Base-by-base conservation (phyloP, 106 monocot species). In the Dioscorea alata region DNA sequence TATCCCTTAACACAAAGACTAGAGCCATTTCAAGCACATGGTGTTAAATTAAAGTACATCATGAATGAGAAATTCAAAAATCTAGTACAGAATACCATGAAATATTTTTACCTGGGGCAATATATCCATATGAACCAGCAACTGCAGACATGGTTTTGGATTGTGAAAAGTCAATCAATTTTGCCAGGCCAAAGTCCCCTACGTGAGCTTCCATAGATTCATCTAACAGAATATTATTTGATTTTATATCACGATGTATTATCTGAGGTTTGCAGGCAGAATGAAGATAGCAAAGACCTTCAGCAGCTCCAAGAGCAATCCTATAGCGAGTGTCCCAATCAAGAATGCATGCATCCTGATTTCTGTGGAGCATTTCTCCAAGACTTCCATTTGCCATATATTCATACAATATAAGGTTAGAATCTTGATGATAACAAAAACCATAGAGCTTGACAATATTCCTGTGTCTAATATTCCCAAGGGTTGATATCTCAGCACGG, bases 381-480 rank as follows among this genome's bases (percentile, higher is more conserved):
- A 92, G 71, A 65, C 91, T 92, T n/a, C 91, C 91, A 74, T 85
- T 88, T 49, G 73, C 79, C 91, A 92, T 88, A 34, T 80, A 92
- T 23, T 92, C 88, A 63, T 92, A 92, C 64, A 92, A 69, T 19
- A 92, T 80, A 64, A 88, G 80, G 65, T 85, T 88, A 12, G 80
- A 64, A n/a, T 88, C 91, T n/a, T 77, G 75, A 65, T 80, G 69
- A 68, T 64, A 80, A 82, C 91, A 92, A 33, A 88, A 92, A 21
- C 91, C 91, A 68, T 80, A 88, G 32, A 92, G 76, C 78, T 92
- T 92, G 22, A 92, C 88, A 61, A 92, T 92, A 68, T 92, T 92
- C 8, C 84, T 71, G 74, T 92, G 91, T 28, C 85, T 65, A 23
- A 82, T 74, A 75, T 82, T 88, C 48, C 88, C 87, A 54, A 88